A percentile compares a stretch with the other conserved stretches of the same genome.
Evolutionary conservation across 2,329 filamentous ascomycete genomes (phyloP).

Genomic region (Xylaria sp.): DNA sequence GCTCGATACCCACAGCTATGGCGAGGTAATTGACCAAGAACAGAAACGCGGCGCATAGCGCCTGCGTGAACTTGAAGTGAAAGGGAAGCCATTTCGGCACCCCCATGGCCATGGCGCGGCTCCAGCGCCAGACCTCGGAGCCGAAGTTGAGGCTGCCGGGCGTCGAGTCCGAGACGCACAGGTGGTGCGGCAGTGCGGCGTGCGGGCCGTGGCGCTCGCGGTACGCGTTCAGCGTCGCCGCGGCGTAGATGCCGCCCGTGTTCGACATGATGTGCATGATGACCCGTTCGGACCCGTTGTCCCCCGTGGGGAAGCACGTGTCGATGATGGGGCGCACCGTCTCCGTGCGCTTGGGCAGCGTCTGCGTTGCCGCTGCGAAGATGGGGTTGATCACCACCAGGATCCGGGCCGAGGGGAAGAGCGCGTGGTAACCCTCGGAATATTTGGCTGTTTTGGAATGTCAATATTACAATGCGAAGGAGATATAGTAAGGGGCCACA

Average conservation of each 20-base stretch:
- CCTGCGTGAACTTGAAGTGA: constrained; percentile 61
- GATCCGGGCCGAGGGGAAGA: constrained; percentile 63
- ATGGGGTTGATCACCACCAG: constrained; percentile 64
- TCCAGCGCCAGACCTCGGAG: constrained; percentile 61
- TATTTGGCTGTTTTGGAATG: constrained; percentile 55
- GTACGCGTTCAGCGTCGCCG: constrained; percentile 62
- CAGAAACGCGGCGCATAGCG: constrained; percentile 59
- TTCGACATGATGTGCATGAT: constrained; percentile 68
- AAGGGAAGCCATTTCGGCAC: constrained; percentile 60
- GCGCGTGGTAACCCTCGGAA: constrained; percentile 60
- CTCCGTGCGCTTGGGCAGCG: constrained; percentile 56
- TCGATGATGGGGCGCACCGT: constrained; percentile 60
- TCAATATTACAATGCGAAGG: too few relatives aligned
- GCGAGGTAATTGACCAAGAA: constrained; percentile 52
- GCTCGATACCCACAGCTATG: constrained; percentile 54
- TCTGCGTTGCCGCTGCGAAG: constrained; percentile 58
- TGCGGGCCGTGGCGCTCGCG: constrained; percentile 50
- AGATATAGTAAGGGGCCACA: too few relatives aligned
- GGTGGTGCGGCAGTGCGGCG: constrained; percentile 58
- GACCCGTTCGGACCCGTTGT: constrained; percentile 51
- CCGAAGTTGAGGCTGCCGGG: constrained; percentile 60
- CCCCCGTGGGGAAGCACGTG: constrained; percentile 50
- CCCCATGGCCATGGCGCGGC: constrained; percentile 64
- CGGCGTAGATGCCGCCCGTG: constrained; percentile 66
- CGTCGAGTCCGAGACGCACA: constrained; percentile 65